phyloP scores from a whole-genome alignment of 768 basidiomycete species.

The Collybiopsis luxurians region DNA sequence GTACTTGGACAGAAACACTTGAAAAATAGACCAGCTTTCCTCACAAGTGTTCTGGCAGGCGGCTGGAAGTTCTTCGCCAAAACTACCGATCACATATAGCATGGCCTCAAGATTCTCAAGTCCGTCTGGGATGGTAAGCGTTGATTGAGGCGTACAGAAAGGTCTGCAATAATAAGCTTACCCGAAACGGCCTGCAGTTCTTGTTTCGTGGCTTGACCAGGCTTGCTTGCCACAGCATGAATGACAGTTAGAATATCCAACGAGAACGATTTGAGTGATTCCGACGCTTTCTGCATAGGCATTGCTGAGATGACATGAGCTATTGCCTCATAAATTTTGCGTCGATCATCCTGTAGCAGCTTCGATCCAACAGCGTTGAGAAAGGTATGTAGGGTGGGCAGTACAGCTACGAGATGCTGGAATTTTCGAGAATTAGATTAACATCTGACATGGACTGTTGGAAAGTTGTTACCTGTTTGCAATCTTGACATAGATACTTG shows the following conservation, averaged over 20 bases:
- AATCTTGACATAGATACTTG: slow-evolving; percentile 96
- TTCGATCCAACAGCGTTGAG: slow-evolving; percentile 75
- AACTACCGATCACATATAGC: slow-evolving; percentile 77
- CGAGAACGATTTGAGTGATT: slow-evolving; percentile 83
- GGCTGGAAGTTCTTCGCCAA: slow-evolving; percentile 78
- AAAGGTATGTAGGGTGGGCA: slow-evolving; percentile 91
- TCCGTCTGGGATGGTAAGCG: slow-evolving; percentile 59
- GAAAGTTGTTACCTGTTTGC: slow-evolving; percentile 82
- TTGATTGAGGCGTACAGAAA: slow-evolving; percentile 2
- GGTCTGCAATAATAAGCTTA: slow-evolving; percentile 35
- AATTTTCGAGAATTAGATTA: slow-evolving; percentile 2
- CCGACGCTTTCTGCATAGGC: slow-evolving; percentile 85
- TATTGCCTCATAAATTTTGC: slow-evolving; percentile 94
- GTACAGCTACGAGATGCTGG: slow-evolving; percentile 87
- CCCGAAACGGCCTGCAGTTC: slow-evolving; percentile 68
- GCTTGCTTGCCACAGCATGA: slow-evolving; percentile 58
- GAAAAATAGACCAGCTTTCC: slow-evolving; percentile 84
- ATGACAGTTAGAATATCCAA: slow-evolving; percentile 79
- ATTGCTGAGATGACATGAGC: slow-evolving; percentile 93
- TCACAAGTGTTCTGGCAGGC: slow-evolving; percentile 75
- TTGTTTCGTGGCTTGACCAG: slow-evolving; percentile 58
- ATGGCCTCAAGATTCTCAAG: slow-evolving; percentile 94
- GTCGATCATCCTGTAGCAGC: slow-evolving; percentile 81
- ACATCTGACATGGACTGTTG: too few species aligned
- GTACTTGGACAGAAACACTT: slow-evolving; percentile 75